Percentiles rank a stretch among this genome's conserved stretches.
phyloP scores from a whole-genome alignment of 805 yeast species.

The Cyberlindnera sargentensis region DNA sequence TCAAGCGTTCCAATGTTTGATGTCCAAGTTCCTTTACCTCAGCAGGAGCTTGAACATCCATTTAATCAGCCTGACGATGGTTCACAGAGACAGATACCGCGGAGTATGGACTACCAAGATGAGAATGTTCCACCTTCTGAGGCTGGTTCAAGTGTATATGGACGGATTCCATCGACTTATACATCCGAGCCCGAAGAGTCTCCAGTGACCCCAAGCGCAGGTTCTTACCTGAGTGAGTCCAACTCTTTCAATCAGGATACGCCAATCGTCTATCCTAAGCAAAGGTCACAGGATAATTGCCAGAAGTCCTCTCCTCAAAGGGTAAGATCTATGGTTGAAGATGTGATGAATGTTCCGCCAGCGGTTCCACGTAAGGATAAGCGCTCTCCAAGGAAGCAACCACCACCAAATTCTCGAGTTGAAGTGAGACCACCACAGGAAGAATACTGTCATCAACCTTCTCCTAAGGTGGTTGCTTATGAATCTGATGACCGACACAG shows the following conservation, averaged over 20 bases:
- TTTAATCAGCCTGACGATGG: background rate
- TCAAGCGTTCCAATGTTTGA: conserved; percentile 5
- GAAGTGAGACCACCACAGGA: background rate
- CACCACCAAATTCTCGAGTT: too few species aligned
- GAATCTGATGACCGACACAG: background rate
- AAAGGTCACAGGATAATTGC: conserved; percentile 2
- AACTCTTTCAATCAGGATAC: conserved; percentile 1
- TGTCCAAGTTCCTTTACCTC: conserved; percentile 13
- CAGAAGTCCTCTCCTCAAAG: background rate
- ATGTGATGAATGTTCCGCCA: background rate
- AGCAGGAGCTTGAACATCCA: background rate
- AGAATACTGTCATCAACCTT: conserved; percentile 1
- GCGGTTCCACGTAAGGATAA: background rate
- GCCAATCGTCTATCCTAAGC: conserved; percentile 3
- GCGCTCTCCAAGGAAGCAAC: too few species aligned
- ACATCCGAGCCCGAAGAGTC: background rate
- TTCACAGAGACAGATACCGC: conserved; percentile 1
- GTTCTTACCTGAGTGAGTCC: conserved; percentile 3
- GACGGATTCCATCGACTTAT: conserved; percentile 9
- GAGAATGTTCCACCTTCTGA: conserved; percentile 7
- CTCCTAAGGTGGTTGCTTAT: background rate
- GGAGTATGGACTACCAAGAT: background rate
- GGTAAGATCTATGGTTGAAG: conserved; percentile 8
- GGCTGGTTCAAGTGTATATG: conserved; percentile 19
- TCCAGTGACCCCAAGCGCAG: background rate